phyloP scores from a whole-genome alignment of 139 green algal genomes.

The Picochlorum sp. region DNA sequence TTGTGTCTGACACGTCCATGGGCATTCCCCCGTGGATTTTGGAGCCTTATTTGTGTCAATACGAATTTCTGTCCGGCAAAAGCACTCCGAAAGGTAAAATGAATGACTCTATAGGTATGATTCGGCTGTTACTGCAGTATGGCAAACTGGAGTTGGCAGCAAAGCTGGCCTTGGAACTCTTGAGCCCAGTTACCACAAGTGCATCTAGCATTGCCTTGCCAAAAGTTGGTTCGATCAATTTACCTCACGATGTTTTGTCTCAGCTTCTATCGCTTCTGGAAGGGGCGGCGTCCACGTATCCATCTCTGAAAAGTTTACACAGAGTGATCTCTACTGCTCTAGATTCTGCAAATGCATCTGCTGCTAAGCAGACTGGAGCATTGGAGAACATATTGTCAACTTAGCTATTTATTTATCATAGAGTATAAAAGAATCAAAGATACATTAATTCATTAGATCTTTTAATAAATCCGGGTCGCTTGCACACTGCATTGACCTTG shows the following conservation, averaged over 20 bases:
- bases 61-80: not conserved
- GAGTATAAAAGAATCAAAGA: not conserved
- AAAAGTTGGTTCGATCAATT: too few relatives aligned
- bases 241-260: too few relatives aligned
- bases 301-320: too few relatives aligned
- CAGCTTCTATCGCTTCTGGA: too few relatives aligned
- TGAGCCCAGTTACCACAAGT: slow-evolving; percentile 8
- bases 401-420: not conserved
- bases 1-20: slow-evolving; percentile 8
- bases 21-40: slow-evolving; percentile 31
- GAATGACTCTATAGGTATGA: slow-evolving; percentile 27
- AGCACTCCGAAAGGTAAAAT: not conserved
- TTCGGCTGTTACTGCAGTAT: slow-evolving; percentile 30
- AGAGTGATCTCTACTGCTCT: too few relatives aligned
- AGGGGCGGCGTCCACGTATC: too few relatives aligned
- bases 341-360: not conserved
- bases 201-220: too few relatives aligned
- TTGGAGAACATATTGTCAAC: slow-evolving; percentile 9
- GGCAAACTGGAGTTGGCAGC: slow-evolving; percentile 27
- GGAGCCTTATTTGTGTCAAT: slow-evolving; percentile 11
- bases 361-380: not conserved
- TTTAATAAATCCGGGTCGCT: not conserved
- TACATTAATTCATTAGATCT: not conserved
- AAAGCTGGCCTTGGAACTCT: slow-evolving; percentile 17
- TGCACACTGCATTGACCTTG: not conserved